Percentiles rank a stretch among this genome's conserved stretches.
Conservation (phyloP, 2,329 filamentous ascomycete genomes). For the Apiospora hydei region DNA sequence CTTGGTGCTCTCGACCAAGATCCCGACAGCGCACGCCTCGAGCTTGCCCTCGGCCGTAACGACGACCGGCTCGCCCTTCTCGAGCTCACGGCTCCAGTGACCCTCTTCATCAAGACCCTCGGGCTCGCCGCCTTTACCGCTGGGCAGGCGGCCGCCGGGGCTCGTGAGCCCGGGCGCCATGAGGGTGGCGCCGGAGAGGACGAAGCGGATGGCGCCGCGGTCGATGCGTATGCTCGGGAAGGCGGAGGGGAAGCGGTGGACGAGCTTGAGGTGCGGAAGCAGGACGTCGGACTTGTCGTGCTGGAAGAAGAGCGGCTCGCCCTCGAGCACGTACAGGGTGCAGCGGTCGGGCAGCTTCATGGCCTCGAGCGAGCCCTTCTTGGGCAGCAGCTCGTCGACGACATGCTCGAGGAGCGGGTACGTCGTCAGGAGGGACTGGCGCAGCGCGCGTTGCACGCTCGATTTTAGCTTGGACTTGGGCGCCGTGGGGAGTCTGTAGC, state of each 20-base stretch:
- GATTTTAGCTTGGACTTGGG: conserved; percentile 98
- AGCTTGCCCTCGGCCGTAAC: conserved; percentile 93
- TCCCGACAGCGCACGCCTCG: conserved; percentile 86
- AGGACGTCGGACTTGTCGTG: conserved; percentile 70
- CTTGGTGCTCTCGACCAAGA: conserved; percentile 82
- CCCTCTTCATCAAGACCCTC: conserved; percentile 60
- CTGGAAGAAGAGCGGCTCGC: conserved; percentile 89
- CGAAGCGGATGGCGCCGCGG: conserved; percentile 94
- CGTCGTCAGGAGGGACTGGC: conserved; percentile 80
- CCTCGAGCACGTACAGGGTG: conserved; percentile 84
- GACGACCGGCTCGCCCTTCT: conserved; percentile 84
- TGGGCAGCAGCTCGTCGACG: conserved; percentile 94
- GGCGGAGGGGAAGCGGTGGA: conserved; percentile 87
- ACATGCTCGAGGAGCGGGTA: conserved; percentile 86
- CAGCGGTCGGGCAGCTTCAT: conserved; percentile 93
- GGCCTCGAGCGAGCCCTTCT: conserved; percentile 88
- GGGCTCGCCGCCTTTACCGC: conserved; percentile 45
- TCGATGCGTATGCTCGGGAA: conserved; percentile 91
- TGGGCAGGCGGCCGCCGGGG: conserved; percentile 81
- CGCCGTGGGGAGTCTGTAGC: conserved; percentile 71
- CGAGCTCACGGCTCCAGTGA: conserved; percentile 71
- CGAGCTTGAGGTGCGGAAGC: conserved; percentile 85
- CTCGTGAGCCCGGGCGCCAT: conserved; percentile 96
- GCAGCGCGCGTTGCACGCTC: conserved; percentile 87
- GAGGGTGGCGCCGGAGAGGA: conserved; percentile 88